These are phyloP conservation scores for Leersia perrieri DNA, from an alignment of 176 grass and related monocot genomes.

Conservation along the genomic window DNA sequence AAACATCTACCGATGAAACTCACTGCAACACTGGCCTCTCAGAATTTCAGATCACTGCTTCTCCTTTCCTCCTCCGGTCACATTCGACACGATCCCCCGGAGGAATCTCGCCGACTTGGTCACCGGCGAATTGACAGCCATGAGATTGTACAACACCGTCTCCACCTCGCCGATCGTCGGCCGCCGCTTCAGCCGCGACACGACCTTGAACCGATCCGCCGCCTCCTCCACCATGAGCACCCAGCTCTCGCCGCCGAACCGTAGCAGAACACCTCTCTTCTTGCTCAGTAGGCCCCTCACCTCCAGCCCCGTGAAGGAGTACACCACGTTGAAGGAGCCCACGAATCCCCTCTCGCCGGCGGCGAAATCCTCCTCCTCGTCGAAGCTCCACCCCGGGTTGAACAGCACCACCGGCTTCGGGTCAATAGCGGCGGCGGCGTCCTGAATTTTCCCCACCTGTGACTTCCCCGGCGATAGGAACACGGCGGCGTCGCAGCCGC, in stretches of 20 bases:
- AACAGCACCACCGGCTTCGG: slow-evolving; percentile 71
- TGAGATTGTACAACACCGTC: slow-evolving; percentile 83
- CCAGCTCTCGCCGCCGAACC: slow-evolving; percentile 67
- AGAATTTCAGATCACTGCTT: slow-evolving; percentile 14
- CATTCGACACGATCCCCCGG: slow-evolving; percentile 67
- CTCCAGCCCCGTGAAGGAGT: slow-evolving; percentile 95
- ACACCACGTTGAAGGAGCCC: slow-evolving; percentile 73
- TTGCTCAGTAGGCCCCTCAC: slow-evolving; percentile 71
- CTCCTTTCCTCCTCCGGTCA: slow-evolving; percentile 48
- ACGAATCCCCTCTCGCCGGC: slow-evolving; percentile 41
- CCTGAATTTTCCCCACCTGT: slow-evolving; percentile 58
- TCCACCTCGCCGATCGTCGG: slow-evolving; percentile 90
- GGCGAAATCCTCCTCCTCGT: slow-evolving; percentile 55
- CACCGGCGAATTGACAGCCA: slow-evolving; percentile 95
- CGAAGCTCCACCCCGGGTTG: slow-evolving; percentile 90
- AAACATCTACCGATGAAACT: background rate
- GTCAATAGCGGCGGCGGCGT: slow-evolving; percentile 31
- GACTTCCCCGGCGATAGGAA: slow-evolving; percentile 38
- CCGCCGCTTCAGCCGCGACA: slow-evolving; percentile 65
- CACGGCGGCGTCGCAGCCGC: slow-evolving; percentile 55
- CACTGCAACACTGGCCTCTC: background rate
- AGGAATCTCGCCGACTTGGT: slow-evolving; percentile 87
- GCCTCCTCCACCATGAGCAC: slow-evolving; percentile 76
- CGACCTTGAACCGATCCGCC: slow-evolving; percentile 52
- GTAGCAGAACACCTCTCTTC: slow-evolving; percentile 69